Conservation (phyloP, 1,284 basidiomycete species). For the Ceratobasidium sp. region DNA sequence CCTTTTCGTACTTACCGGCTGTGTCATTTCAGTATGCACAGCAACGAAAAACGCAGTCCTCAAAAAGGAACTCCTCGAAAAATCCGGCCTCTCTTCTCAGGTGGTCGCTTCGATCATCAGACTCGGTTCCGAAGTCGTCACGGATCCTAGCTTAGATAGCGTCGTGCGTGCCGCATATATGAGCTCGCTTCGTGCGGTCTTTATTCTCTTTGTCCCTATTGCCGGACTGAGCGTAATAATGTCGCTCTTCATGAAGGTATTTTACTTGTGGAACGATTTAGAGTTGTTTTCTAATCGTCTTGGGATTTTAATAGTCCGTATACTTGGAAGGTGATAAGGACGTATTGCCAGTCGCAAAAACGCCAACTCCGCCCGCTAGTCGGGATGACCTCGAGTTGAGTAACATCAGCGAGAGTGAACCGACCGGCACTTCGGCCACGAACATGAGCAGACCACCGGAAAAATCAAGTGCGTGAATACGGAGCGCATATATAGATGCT, state of each 20-base stretch:
- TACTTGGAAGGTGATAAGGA: conserved; percentile 41
- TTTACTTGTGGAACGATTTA: not conserved
- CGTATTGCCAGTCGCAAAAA: conserved; percentile 13
- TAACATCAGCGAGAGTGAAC: no score
- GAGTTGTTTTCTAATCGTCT: no score
- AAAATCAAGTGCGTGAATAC: no score
- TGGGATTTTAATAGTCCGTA: conserved; percentile 10
- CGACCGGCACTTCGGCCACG: no score
- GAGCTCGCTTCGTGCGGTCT: conserved; percentile 27
- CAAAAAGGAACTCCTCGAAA: conserved; percentile 30
- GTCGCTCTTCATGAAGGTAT: conserved; percentile 36
- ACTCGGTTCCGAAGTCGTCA: conserved; percentile 19
- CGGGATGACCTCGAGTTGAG: not conserved
- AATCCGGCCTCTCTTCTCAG: conserved; percentile 31
- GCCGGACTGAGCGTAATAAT: conserved; percentile 41
- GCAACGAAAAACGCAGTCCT: conserved; percentile 41
- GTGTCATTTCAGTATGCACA: conserved; percentile 21
- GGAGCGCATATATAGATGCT: no score
- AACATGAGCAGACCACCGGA: no score
- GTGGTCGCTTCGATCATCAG: conserved; percentile 36
- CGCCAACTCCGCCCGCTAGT: not conserved
- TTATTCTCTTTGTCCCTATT: conserved; percentile 40
- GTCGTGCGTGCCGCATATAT: conserved; percentile 38
- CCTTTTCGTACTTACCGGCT: not conserved
- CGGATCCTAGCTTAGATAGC: not conserved